Base-by-base conservation (phyloP, 2,329 filamentous ascomycete species). In the Arthrobotrys sinensis region DNA sequence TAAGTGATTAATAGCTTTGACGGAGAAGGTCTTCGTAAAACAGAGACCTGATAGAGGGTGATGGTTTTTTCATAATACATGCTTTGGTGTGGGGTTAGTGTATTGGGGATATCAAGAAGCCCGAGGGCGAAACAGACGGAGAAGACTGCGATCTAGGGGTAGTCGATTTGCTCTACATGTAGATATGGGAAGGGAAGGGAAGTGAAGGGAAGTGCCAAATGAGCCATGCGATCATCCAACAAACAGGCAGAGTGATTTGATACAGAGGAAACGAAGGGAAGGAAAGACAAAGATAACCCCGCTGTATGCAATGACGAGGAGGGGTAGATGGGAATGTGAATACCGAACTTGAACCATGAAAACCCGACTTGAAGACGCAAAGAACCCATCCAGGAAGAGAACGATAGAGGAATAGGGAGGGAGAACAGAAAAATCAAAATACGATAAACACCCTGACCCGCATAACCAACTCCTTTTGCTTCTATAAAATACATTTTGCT, bases 401-500 rank as follows among this genome's bases (percentile, higher is more conserved):
- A 24, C 10, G 40, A 45, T 46, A 45, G 43, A 50, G 38, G 50
- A 66, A 16, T 63, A 43, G 53, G 19, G 40, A 14, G 36, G 38
- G 32, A 38, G 21, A 28, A 57, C 16, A 36, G 28, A 69, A 66
- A 10, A 14, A 53, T 28, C 8, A 71, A 70, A 48, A 63, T 38
- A 43, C 46, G 62, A 68, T 62, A 24, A 77, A 77, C 73, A 77
- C 73, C 73, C 48, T 65, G 62, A 70, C 73, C 73, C 66, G 65
- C 66, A 71, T 66, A 62, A 77, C 73, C 73, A 77, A 71, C 73
- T 77, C 73, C 73, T 77, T 68, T 77, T 71, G 60, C 73, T 68
- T 77, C 73, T 77, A 77, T 77, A 71, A 77, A 76, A 77, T 77
- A 77, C 73, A 77, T 77, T 65, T 71, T 71, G 50, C 48, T 53